Percentiles rank a stretch among this genome's conserved stretches.
These are phyloP conservation scores for Suillus decipiens DNA, from an alignment of 768 basidiomycete species.

Conservation along the genomic window DNA sequence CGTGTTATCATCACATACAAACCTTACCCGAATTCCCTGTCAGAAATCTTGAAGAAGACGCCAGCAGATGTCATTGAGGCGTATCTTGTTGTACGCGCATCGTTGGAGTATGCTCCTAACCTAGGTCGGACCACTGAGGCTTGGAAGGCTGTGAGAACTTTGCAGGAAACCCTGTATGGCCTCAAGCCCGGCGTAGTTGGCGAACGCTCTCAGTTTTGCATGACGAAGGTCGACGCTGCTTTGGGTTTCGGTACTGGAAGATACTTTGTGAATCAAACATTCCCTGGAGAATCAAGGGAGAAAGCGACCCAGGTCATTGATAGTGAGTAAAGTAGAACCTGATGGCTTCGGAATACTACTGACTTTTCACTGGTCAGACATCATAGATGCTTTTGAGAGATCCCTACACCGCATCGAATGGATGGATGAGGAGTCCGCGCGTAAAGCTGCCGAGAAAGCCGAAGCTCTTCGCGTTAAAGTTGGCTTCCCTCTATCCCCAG, in stretches of 20 bases:
- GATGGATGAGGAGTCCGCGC: slow-evolving; percentile 87
- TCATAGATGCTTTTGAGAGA: slow-evolving; percentile 79
- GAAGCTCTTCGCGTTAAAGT: slow-evolving; percentile 69
- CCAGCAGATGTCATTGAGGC: slow-evolving; percentile 75
- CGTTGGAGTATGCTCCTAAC: slow-evolving; percentile 64
- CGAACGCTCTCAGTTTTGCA: slow-evolving; percentile 84
- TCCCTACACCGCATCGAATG: slow-evolving; percentile 77
- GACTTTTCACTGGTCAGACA: slow-evolving; percentile 46
- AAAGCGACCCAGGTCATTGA: slow-evolving; percentile 84
- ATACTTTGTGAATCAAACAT: slow-evolving; percentile 86
- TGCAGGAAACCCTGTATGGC: slow-evolving; percentile 76
- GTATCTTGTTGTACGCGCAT: slow-evolving; percentile 82
- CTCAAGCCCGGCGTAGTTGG: slow-evolving; percentile 85
- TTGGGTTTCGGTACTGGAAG: slow-evolving; percentile 91
- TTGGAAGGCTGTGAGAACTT: slow-evolving; percentile 70
- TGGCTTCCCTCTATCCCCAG: slow-evolving; percentile 87
- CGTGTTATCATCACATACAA: slow-evolving; percentile 84
- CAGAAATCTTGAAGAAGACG: slow-evolving; percentile 67
- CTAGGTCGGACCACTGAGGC: slow-evolving; percentile 77
- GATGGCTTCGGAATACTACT: not conserved
- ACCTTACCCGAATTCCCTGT: slow-evolving; percentile 67
- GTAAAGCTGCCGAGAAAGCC: slow-evolving; percentile 84
- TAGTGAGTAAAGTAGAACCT: slow-evolving; percentile 40
- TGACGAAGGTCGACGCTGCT: slow-evolving; percentile 65
- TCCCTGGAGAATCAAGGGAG: slow-evolving; percentile 73